Conservation (phyloP, 345 rosid species). For the Camelina laxa region DNA sequence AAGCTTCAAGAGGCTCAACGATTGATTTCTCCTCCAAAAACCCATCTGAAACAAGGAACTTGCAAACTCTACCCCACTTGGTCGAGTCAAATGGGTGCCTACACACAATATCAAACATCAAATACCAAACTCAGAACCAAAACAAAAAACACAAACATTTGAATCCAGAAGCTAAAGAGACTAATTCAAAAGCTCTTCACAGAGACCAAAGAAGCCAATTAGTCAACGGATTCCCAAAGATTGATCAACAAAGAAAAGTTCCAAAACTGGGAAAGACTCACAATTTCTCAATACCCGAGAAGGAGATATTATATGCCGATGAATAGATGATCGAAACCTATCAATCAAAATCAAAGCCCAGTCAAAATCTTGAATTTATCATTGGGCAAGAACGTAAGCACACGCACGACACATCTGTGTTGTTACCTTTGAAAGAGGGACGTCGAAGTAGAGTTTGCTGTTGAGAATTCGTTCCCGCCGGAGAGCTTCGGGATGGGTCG, state of each 20-base stretch:
- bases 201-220: not conserved
- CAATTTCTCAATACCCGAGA: constrained; percentile 92
- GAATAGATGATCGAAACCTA: constrained; percentile 73
- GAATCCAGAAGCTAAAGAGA: not conserved
- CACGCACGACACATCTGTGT: not conserved
- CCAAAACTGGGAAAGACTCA: constrained; percentile 41
- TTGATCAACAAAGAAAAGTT: not conserved
- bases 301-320: constrained; percentile 66
- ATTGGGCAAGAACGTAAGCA: not conserved
- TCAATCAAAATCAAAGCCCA: not conserved
- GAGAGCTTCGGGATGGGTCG: constrained; percentile 52
- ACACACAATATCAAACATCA: constrained; percentile 43
- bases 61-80: constrained; percentile 90
- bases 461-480: constrained; percentile 65
- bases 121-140: not conserved
- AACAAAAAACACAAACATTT: not conserved
- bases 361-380: constrained; percentile 5
- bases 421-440: constrained; percentile 60
- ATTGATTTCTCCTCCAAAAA: constrained; percentile 58
- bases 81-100: constrained; percentile 97
- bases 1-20: constrained; percentile 83
- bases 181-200: no score
- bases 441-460: constrained; percentile 77
- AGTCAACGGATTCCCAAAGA: not conserved
- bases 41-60: constrained; percentile 59